Conservation (phyloP, 2,329 filamentous ascomycete species). For the Samsoniella hepiali region DNA sequence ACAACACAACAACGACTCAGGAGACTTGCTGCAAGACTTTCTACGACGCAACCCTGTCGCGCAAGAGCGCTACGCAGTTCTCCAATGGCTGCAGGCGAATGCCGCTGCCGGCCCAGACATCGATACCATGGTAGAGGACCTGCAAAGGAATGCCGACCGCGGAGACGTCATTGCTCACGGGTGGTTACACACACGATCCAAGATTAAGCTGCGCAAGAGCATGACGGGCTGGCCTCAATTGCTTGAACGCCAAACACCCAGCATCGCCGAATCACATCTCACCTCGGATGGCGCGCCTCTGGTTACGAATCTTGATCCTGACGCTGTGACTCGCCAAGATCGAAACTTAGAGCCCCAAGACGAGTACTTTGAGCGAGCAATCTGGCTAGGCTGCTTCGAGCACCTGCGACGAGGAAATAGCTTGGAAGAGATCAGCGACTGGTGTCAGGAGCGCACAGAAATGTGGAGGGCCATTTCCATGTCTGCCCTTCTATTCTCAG, state of each 20-base stretch:
- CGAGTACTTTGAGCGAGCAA: slow-evolving; percentile 81
- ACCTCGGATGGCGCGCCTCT: slow-evolving; percentile 62
- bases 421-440: slow-evolving; percentile 72
- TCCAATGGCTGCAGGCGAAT: slow-evolving; percentile 82
- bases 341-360: slow-evolving; percentile 77
- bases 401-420: slow-evolving; percentile 81
- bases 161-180: slow-evolving; percentile 82
- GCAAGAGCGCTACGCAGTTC: slow-evolving; percentile 72
- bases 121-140: slow-evolving; percentile 70
- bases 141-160: slow-evolving; percentile 72
- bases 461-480: slow-evolving; percentile 85
- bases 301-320: slow-evolving; percentile 87
- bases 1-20: slow-evolving; percentile 25
- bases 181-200: slow-evolving; percentile 87
- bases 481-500: slow-evolving; percentile 62
- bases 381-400: slow-evolving; percentile 93
- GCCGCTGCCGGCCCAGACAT: slow-evolving; percentile 70
- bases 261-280: slow-evolving; percentile 52
- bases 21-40: slow-evolving; percentile 64
- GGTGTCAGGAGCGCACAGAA: slow-evolving; percentile 83
- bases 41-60: slow-evolving; percentile 69
- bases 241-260: slow-evolving; percentile 60
- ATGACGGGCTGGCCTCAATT: slow-evolving; percentile 64
- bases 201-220: slow-evolving; percentile 86
- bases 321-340: slow-evolving; percentile 77